Percentiles rank a stretch among this genome's conserved stretches.
phyloP scores from a whole-genome alignment of 371 early-diverging fungal genomes.

The Capillidium heterosporum region DNA sequence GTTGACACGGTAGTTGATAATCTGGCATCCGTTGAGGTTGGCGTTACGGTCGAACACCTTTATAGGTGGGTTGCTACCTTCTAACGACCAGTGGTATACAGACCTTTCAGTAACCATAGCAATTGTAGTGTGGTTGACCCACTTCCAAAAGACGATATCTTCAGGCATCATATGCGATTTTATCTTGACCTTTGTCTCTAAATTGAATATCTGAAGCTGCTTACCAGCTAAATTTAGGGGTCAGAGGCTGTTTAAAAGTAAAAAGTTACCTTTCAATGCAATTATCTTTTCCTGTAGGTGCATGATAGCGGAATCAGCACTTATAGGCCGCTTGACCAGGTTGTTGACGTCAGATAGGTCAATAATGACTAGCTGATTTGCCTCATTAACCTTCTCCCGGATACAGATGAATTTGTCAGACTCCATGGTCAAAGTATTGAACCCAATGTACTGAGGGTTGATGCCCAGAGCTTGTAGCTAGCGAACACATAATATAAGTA shows the following conservation, averaged over 20 bases:
- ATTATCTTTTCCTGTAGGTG: constrained; percentile 82
- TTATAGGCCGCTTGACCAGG: constrained; percentile 76
- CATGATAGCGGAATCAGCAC: constrained; percentile 97
- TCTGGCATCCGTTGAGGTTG: constrained; percentile 66
- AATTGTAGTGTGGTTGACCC: constrained; percentile 71
- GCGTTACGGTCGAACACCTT: constrained; percentile 89
- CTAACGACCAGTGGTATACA: constrained; percentile 95
- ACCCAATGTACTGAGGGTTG: constrained; percentile 80
- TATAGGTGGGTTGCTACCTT: constrained; percentile 63
- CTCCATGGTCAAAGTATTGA: constrained; percentile 93
- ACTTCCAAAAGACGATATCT: constrained; percentile 93
- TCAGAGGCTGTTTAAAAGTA: not conserved
- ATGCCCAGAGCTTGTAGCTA: constrained; percentile 85
- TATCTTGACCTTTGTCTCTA: constrained; percentile 85
- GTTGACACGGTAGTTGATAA: constrained; percentile 86
- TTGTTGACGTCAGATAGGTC: constrained; percentile 73
- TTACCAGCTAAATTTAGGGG: constrained; percentile 41
- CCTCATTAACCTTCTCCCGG: constrained; percentile 72
- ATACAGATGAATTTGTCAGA: constrained; percentile 95
- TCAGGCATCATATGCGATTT: constrained; percentile 83
- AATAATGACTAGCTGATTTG: constrained; percentile 82
- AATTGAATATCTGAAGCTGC: constrained; percentile 90
- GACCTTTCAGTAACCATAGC: constrained; percentile 77
- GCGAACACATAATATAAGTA: not conserved
- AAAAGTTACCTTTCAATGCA: constrained; percentile 70